Evolutionary conservation across 495 filamentous ascomycete species (phyloP).

Genomic region (Penicillium longicatenatum): DNA sequence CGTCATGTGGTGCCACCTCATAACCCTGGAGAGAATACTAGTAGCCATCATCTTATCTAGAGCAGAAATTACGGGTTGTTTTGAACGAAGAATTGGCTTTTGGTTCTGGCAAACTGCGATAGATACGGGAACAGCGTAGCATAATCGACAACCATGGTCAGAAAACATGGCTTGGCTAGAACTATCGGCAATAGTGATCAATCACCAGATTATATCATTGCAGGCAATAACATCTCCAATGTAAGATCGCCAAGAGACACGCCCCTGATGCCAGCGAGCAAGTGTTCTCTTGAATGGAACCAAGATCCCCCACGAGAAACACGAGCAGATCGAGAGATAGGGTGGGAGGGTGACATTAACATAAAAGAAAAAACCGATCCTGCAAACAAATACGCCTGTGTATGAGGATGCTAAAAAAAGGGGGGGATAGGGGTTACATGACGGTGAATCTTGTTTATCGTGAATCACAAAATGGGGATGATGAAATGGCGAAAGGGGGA

Average conservation of each 20-base stretch:
- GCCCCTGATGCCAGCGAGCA: conserved; percentile 18
- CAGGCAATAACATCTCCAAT: conserved; percentile 3
- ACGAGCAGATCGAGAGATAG: conserved; percentile 12
- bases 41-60: no score
- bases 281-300: conserved; percentile 15
- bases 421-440: conserved; percentile 51
- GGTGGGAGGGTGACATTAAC: conserved; percentile 27
- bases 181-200: not conserved
- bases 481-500: conserved; percentile 19
- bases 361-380: conserved; percentile 35
- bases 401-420: conserved; percentile 46
- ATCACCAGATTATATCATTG: conserved; percentile 11
- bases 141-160: conserved; percentile 20
- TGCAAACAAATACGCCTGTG: conserved; percentile 47
- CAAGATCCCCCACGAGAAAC: conserved; percentile 15
- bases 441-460: conserved; percentile 61
- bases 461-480: conserved; percentile 37
- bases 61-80: not conserved
- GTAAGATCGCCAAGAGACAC: conserved; percentile 10
- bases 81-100: conserved; percentile 6
- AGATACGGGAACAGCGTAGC: conserved; percentile 18
- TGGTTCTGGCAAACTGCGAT: conserved; percentile 29
- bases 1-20: no score
- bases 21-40: no score
- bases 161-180: conserved; percentile 11